Evolutionary conservation across 164 flowering plant species (phyloP), one percentile per base, ranked within the genome.

Genomic region (Akebia trifoliata): DNA sequence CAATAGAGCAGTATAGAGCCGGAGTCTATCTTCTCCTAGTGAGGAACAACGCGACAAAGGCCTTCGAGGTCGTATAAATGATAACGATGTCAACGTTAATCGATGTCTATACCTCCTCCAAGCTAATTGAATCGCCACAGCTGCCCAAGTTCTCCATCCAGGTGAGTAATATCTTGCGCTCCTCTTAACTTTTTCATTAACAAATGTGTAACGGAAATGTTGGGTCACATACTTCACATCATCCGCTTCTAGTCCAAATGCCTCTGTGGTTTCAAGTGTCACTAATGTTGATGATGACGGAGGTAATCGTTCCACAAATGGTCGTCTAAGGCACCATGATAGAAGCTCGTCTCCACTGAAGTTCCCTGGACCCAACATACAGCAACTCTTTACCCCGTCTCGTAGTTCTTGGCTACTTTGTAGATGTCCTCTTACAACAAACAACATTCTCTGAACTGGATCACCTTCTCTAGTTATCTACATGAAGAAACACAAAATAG

Each of bases 61-160:
- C 46, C 98, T 71, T 42, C 97, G 57, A 0, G 98, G 98, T 44
- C 95, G 73, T 14, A 89, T 85, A 63, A 89, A 89, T 1, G 97
- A 87, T 57, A 93, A 48, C 0, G 97, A 89, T 0, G 94, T 76
- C 11, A 93, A 81, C 2, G 97, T 84, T 7, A 89, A 46, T 4
- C 98, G 74, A 46, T 87, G 97, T 63, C 57, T 76, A 48, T 85
- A 87, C 76, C 98, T 74, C 50, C 95, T 68, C 98, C 98, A 93
- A 31, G 97, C 92, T 60, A 89, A 54, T 65, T 93, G 98, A 49
- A 93, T 81, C 0, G 98, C 97, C 25, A 93, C 97, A 1, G 92
- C 91, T 0, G 92, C 97, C 98, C 98, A 87, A 8, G 98, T 93
- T 43, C 98, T 71, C 98, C 98, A 93, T 4, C 98, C 94, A 0